Percentiles rank a stretch among this genome's conserved stretches.
These are phyloP conservation scores for Verticillium longisporum DNA, from an alignment of 2,329 filamentous ascomycete genomes.

Conservation along the genomic window DNA sequence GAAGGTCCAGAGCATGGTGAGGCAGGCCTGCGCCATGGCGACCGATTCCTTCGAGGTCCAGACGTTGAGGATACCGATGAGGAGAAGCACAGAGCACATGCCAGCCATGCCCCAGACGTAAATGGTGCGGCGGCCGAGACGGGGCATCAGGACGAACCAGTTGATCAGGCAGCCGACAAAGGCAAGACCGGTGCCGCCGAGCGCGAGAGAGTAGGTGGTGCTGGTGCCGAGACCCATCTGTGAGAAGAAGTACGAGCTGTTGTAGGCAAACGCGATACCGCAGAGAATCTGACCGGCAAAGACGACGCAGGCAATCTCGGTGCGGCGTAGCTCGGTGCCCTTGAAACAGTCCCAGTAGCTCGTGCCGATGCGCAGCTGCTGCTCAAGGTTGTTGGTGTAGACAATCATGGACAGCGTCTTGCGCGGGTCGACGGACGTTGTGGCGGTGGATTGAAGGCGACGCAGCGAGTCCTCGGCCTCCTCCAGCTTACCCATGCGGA, in stretches of 20 bases:
- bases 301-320: conserved; percentile 51
- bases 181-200: conserved; percentile 31
- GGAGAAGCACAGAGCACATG: conserved; percentile 29
- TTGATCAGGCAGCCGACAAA: conserved; percentile 35
- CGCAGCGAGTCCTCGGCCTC: conserved; percentile 33
- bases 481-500: conserved; percentile 30
- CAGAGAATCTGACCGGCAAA: conserved; percentile 60
- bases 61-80: conserved; percentile 32
- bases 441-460: conserved; percentile 35
- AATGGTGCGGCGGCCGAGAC: conserved; percentile 33
- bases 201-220: conserved; percentile 25
- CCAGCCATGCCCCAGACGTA: conserved; percentile 32
- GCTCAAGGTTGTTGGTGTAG: conserved; percentile 51
- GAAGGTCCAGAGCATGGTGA: conserved; percentile 24
- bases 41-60: conserved; percentile 15
- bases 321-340: conserved; percentile 41
- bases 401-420: conserved; percentile 48
- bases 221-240: conserved; percentile 23
- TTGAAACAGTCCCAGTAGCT: conserved; percentile 45
- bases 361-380: conserved; percentile 38
- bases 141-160: conserved; percentile 33
- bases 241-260: conserved; percentile 31
- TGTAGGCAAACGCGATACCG: conserved; percentile 39
- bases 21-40: conserved; percentile 15
- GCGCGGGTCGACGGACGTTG: conserved; percentile 30